Evolutionary conservation across 352 stramenopile species (phyloP), one percentile per base, ranked within the genome.

Genomic region (Pythium sp.): DNA sequence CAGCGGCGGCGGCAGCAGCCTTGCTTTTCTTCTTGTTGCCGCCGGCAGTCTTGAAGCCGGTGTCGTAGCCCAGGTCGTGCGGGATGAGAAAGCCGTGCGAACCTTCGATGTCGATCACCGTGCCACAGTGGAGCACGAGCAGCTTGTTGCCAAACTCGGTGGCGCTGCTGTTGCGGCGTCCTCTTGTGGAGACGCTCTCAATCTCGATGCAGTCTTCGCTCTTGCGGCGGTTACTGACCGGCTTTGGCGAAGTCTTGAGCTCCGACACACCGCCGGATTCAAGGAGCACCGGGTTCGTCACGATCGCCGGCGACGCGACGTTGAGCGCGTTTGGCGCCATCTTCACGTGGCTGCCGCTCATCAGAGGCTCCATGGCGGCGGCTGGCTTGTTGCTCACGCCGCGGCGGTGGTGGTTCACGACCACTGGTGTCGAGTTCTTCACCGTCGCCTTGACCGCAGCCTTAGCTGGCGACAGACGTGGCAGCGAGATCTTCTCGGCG

Each of bases 41-140:
- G 9, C 55, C 55, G 55, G 36, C 55, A 62, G 43, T 66, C 74
- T 54, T 51, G 62, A 32, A 68, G 15, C 15, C 34, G 9, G 60
- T 64, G 41, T 81, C 70, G 46, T 79, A 68, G n/a, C 67, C 76
- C 57, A 89, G 59, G 62, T 85, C 79, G 75, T 92, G 84, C 64
- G 82, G 84, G 67, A 92, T 92, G 71, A 92, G 86, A 67, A 90
- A 87, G 34, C 84, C 84, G 36, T 86, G 84, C 43, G 81, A 81
- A 41, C 84, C 84, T 68, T 92, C 80, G 38, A 92, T 82, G 65
- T 92, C 82, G 70, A 92, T 92, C 47, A 92, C 77, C 26, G 84
- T 92, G 54, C 84, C 84, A 56, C 82, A 92, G 76, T 92, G 81
- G 57, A 91, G 70, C 55, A 90, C 81, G 22, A 84, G 76, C n/a